Evolutionary conservation across 768 basidiomycete genomes (phyloP), one percentile per base, ranked within the genome.

Genomic region (button mushroom (Agaricus bisporus)): DNA sequence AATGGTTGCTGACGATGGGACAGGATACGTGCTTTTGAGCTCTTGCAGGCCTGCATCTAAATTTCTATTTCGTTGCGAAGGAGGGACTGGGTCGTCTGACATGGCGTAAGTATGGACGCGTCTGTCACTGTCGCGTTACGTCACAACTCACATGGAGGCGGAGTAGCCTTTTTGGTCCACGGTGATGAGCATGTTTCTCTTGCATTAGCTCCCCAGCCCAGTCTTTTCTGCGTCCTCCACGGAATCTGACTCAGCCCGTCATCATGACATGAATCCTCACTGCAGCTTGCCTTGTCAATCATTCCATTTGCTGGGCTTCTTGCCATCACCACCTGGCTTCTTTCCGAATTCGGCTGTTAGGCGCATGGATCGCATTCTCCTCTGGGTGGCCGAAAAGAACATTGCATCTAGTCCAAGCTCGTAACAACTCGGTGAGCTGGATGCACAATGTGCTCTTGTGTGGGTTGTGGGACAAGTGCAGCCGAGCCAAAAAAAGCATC

Each of bases 61-160:
- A 25, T 18, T 36, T 12, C 7, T 8, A 26, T 26, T 17, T 10
- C n/a, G n/a, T 37, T 36, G 3, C 17, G 7, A 39, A 38, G 12
- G 18, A 8, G 17, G 37, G 35, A 22, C 45, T 12, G 37, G 39
- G 39, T 54, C 38, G 17, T 41, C 39, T 25, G 39, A 28, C 53
- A 54, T 54, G 32, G 20, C 35, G 36, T 41, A 49, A 17, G n/a
- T 22, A 17, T 17, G 49, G 47, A 48, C 47, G 47, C 20, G 20
- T 20, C 5, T 42, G 47, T 57, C 51, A 56, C 58, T 11, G 28
- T 49, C 55, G 45, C 58, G 58, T 36, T 51, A 28, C 35, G 55
- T 59, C 58, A 59, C 58, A 51, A n/a, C 18, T 28, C 41, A 37
- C 41, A 45, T 58, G 49, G 38, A 32, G 26, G 35, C 41, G 17